These are phyloP conservation scores for Suillus occidentalis DNA, from an alignment of 768 basidiomycete genomes.

Conservation along the genomic window DNA sequence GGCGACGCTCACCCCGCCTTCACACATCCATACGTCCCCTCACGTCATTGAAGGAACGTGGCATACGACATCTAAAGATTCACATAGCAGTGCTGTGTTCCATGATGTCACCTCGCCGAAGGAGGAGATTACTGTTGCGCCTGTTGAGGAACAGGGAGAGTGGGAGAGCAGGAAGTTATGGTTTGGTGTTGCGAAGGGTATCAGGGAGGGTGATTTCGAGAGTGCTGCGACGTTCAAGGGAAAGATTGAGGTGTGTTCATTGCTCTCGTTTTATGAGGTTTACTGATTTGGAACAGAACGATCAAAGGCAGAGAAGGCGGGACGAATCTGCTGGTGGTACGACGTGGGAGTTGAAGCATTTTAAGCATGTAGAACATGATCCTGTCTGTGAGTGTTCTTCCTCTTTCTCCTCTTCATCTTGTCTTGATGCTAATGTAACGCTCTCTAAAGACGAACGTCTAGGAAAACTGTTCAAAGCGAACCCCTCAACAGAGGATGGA, in stretches of 20 bases:
- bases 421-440: background rate
- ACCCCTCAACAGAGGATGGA: conserved; percentile 71
- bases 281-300: conserved; percentile 57
- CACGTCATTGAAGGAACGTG: conserved; percentile 78
- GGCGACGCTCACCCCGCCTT: conserved; percentile 63
- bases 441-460: conserved; percentile 59
- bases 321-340: conserved; percentile 76
- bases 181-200: conserved; percentile 86
- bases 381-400: conserved; percentile 57
- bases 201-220: conserved; percentile 89
- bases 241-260: conserved; percentile 62
- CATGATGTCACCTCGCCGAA: conserved; percentile 75
- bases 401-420: background rate
- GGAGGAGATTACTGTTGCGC: conserved; percentile 70
- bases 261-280: background rate
- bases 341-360: conserved; percentile 78
- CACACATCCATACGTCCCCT: conserved; percentile 40
- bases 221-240: conserved; percentile 85
- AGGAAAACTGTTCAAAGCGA: conserved; percentile 57
- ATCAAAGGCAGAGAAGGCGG: conserved; percentile 84
- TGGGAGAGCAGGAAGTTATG: conserved; percentile 89
- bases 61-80: conserved; percentile 64
- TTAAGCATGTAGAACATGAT: conserved; percentile 67
- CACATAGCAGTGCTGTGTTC: conserved; percentile 52
- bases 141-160: conserved; percentile 64